Percentiles rank a stretch among this genome's conserved stretches.
Conservation (phyloP, 2,329 filamentous ascomycete genomes). For the Furcasterigmium sp. region DNA sequence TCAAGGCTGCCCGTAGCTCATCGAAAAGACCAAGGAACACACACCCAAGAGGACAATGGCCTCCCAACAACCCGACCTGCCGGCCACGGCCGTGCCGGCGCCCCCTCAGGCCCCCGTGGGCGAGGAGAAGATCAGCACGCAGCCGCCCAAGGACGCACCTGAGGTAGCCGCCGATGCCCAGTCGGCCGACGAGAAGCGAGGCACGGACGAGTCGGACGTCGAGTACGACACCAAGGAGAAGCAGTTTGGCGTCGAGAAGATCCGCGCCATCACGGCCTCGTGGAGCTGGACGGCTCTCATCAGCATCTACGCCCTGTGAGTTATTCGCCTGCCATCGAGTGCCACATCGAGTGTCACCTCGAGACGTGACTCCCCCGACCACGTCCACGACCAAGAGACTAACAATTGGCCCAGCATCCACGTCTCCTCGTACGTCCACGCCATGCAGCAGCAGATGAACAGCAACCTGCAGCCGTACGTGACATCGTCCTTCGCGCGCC, state of each 20-base stretch:
- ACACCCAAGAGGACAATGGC: too few relatives aligned
- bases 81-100: background rate
- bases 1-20: too few relatives aligned
- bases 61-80: background rate
- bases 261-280: conserved; percentile 32
- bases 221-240: conserved; percentile 19
- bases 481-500: conserved; percentile 58
- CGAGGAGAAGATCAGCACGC: conserved; percentile 7
- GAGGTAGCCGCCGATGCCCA: conserved; percentile 8
- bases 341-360: background rate
- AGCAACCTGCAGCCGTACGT: conserved; percentile 56
- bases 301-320: conserved; percentile 33
- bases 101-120: background rate
- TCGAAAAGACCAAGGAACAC: too few relatives aligned
- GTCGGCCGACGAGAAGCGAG: conserved; percentile 1
- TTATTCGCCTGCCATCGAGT: background rate
- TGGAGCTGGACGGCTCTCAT: conserved; percentile 31
- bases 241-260: conserved; percentile 32
- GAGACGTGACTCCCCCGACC: too few relatives aligned
- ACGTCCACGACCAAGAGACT: too few relatives aligned
- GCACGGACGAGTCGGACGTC: conserved; percentile 7
- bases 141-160: conserved; percentile 1
- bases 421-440: conserved; percentile 31
- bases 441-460: conserved; percentile 29
- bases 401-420: conserved; percentile 24